These are phyloP conservation scores for Ramularia collo-cygni DNA, from an alignment of 2,329 filamentous ascomycete species.

Conservation along the genomic window DNA sequence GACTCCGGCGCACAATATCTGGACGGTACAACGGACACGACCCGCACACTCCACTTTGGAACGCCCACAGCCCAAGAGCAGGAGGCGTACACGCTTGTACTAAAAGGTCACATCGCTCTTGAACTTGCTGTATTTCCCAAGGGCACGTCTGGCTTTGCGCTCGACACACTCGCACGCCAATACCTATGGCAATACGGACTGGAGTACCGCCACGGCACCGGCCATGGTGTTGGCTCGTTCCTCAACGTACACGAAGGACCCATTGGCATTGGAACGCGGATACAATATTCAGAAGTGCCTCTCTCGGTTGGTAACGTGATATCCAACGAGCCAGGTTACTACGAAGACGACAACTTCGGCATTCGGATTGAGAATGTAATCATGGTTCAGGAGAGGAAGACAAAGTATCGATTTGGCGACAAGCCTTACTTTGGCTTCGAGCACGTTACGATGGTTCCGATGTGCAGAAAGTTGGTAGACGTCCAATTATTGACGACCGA, in stretches of 20 bases:
- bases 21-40: constrained; percentile 94
- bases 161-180: constrained; percentile 83
- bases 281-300: constrained; percentile 86
- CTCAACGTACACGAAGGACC: constrained; percentile 97
- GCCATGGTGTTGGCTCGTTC: constrained; percentile 90
- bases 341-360: constrained; percentile 90
- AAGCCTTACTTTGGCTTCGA: constrained; percentile 94
- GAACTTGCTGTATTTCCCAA: constrained; percentile 87
- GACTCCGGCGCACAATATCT: constrained; percentile 96
- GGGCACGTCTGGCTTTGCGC: constrained; percentile 85
- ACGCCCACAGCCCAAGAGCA: constrained; percentile 75
- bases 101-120: constrained; percentile 89
- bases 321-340: constrained; percentile 91
- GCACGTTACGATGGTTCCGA: constrained; percentile 93
- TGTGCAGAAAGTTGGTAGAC: constrained; percentile 85
- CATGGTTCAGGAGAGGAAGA: constrained; percentile 82
- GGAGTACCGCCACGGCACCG: constrained; percentile 93
- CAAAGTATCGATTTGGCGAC: constrained; percentile 80
- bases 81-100: constrained; percentile 84
- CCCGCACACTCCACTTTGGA: constrained; percentile 86
- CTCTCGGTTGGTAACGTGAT: constrained; percentile 89
- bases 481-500: constrained; percentile 59
- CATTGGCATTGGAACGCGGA: constrained; percentile 87
- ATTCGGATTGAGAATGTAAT: constrained; percentile 96
- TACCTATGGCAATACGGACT: constrained; percentile 88